Percentiles rank a stretch among this genome's conserved stretches.
These are phyloP conservation scores for Tulasnella sp. DNA, from an alignment of 768 basidiomycete species.

Conservation along the genomic window DNA sequence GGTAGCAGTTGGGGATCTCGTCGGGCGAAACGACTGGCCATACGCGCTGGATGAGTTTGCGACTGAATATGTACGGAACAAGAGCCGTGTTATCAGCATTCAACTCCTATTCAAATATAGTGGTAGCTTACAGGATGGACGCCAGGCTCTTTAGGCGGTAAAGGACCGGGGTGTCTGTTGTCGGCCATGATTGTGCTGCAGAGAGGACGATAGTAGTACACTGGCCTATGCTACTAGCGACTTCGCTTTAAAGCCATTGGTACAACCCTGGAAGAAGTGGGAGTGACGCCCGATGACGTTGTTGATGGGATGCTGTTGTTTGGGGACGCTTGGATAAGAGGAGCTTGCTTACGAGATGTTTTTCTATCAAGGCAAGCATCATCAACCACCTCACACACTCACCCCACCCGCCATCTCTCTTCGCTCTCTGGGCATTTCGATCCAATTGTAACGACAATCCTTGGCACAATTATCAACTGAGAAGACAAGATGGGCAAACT, in stretches of 20 bases:
- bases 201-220: background rate
- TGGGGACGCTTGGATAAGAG: background rate
- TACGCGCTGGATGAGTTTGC: background rate
- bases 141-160: background rate
- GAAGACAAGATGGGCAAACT: constrained; percentile 13
- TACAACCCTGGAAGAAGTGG: background rate
- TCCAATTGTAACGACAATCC: too few relatives aligned
- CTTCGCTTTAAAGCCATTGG: too few relatives aligned
- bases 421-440: too few relatives aligned
- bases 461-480: background rate
- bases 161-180: background rate
- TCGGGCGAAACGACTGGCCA: background rate
- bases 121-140: background rate
- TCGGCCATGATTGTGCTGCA: background rate
- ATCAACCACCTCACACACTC: too few relatives aligned
- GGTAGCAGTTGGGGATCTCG: background rate
- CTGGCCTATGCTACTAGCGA: too few relatives aligned
- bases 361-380: background rate
- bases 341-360: background rate
- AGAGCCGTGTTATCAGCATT: background rate
- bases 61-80: background rate
- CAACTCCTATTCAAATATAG: background rate
- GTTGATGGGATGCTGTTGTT: background rate
- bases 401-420: too few relatives aligned
- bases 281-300: background rate